Evolutionary conservation across 352 stramenopile genomes (phyloP), one percentile per base, ranked within the genome.

Genomic region (Aphanomyces euteiches): DNA sequence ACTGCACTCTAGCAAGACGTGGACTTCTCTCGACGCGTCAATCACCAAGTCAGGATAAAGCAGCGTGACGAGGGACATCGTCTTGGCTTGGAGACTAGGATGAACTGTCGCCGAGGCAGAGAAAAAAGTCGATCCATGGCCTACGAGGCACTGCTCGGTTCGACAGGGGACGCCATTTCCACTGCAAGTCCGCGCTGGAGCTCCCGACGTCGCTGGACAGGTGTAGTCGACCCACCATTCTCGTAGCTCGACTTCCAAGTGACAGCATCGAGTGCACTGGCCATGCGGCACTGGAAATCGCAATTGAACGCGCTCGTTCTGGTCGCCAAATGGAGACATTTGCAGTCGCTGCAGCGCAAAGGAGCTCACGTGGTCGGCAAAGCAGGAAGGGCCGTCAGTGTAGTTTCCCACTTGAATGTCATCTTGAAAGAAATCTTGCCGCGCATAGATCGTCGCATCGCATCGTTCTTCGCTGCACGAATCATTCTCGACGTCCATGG

Each of bases 251-350:
- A 45, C 56, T 17, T 67, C 19, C 5, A n/a, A 37, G 12, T 54
- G 17, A 19, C 59, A 56, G 59, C 59, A 67, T 13, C 59, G 59
- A 15, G 59, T 67, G 43, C 59, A 67, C 12, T 43, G 59, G 40
- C 41, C n/a, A 7, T 3, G 39, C 10, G 59, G 10, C 39, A 67
- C 59, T 5, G 59, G 59, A 8, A 15, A 7, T 7, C 8, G 38
- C 17, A 54, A 36, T 28, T 54, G 15, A 5, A 67, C n/a, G 36
- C 43, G 19, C 4, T 50, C 59, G 3, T 34, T 7, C 15, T 67
- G 41, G 4, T n/a, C 8, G 19, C 59, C 59, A 50, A 67, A 67
- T 13, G 59, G 59, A 5, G 59, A 67, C 43, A 8, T 28, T 19
- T 40, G 12, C 39, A 67, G 59, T 10, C 43, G 59, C 10, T 7